Conservation (phyloP, 2,329 filamentous ascomycete genomes). For the Ascochyta fabae region DNA sequence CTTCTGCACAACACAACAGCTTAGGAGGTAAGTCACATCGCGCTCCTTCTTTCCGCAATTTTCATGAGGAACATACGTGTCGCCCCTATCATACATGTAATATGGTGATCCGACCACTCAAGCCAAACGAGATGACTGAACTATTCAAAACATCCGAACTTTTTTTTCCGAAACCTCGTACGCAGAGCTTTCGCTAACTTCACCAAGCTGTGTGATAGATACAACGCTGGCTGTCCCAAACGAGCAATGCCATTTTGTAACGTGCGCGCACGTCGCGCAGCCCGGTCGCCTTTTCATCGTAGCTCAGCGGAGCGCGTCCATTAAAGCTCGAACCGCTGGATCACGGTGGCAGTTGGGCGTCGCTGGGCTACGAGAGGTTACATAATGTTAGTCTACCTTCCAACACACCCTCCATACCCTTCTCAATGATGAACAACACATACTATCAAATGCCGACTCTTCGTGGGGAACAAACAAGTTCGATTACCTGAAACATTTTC, state of each 20-base stretch:
- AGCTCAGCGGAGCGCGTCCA: constrained; percentile 12
- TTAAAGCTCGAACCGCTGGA: constrained; percentile 1
- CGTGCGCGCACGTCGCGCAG: neutral
- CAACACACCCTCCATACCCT: neutral
- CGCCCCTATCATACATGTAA: constrained; percentile 49
- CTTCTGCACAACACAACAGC: constrained; percentile 32
- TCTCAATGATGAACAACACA: constrained; percentile 46
- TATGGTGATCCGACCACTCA: constrained; percentile 50
- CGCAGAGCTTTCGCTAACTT: constrained; percentile 27
- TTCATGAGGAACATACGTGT: constrained; percentile 49
- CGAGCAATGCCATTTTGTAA: neutral
- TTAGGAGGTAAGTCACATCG: constrained; percentile 38
- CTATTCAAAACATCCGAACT: constrained; percentile 17
- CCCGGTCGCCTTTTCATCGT: constrained; percentile 10
- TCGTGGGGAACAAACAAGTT: constrained; percentile 48
- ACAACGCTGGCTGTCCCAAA: neutral
- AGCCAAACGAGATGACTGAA: constrained; percentile 51
- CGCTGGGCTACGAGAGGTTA: constrained; percentile 21
- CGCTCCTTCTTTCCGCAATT: constrained; percentile 8
- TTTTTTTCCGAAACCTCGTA: constrained; percentile 11
- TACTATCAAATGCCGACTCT: constrained; percentile 52
- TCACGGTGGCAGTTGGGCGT: constrained; percentile 13
- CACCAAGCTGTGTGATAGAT: constrained; percentile 14
- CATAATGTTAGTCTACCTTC: constrained; percentile 26
- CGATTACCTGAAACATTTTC: constrained; percentile 46